Base-by-base conservation (phyloP, 805 yeast genomes). In the Lipomyces chichibuensis region DNA sequence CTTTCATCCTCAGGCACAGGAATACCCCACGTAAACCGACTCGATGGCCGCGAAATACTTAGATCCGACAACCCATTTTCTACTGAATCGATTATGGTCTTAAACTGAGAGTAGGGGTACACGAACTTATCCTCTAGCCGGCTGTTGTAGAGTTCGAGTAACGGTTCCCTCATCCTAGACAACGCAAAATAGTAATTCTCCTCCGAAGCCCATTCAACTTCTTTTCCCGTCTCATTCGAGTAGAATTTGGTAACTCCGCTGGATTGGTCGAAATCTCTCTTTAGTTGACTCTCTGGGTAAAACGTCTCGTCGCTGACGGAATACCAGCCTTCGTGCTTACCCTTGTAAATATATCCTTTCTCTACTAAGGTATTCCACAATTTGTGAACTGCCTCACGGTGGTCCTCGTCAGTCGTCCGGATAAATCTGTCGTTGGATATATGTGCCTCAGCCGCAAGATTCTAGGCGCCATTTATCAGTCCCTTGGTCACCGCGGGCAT, bases 221-320 rank as follows among this genome's bases (percentile, higher is more conserved):
- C 88, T 63, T 87, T 88, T 5, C 89, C 86, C 0, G 97, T 85
- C 74, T 93, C 98, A 37, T 82, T 84, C 69, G 79, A 80, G 43
- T 77, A 69, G 37, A 72, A 71, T 3, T 55, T 56, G 6, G 72
- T 65, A 1, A 67, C 65, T 0, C 80, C 78, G 46, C 76, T 74
- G 20, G 64, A 59, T 2, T 60, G 59, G 20, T 67, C 74, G 4
- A 72, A 83, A 9, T 75, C 73, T 11, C 78, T 79, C 63, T 82
- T 84, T 32, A 91, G 86, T 76, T 92, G 97, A 1, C 85, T 78
- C 69, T 88, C 96, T 0, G 98, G 90, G 74, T 91, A 94, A 74
- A 95, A 95, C 1, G 97, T 89, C 78, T 95, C 99, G 75, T 95
- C 99, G 59, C 96, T 89, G 6, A 94, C 81, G 6, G 96, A 91